phyloP scores from a whole-genome alignment of 371 early-diverging fungal genomes.

The Actinomortierella wolfii region DNA sequence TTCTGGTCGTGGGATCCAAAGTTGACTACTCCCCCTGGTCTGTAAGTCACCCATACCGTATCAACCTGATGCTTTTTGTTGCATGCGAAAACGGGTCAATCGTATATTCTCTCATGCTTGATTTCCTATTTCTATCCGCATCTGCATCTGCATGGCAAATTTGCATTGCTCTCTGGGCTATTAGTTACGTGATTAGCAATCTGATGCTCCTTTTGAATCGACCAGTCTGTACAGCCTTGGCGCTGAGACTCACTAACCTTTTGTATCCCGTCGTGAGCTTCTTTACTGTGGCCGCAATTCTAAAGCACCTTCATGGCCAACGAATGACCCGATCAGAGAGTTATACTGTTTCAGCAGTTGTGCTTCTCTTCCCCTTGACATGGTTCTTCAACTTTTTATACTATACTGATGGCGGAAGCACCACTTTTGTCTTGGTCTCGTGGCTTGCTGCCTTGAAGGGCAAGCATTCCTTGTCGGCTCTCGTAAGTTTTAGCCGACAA shows the following conservation, averaged over 20 bases:
- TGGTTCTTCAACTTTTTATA: constrained; percentile 88
- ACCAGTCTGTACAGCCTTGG: constrained; percentile 51
- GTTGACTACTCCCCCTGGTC: constrained; percentile 95
- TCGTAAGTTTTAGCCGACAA: constrained; percentile 49
- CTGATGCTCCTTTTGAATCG: constrained; percentile 17
- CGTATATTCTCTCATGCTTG: no score
- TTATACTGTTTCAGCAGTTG: constrained; percentile 55
- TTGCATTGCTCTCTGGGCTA: no score
- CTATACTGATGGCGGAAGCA: constrained; percentile 92
- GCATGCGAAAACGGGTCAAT: no score
- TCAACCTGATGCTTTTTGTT: constrained; percentile 3
- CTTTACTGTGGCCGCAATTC: constrained; percentile 49
- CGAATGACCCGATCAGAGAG: constrained; percentile 12
- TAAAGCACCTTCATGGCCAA: constrained; percentile 47
- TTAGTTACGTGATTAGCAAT: constrained; percentile 57
- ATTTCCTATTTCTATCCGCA: no score
- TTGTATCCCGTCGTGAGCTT: constrained; percentile 57
- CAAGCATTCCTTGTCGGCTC: constrained; percentile 55
- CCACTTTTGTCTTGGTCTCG: constrained; percentile 74
- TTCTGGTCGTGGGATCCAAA: constrained; percentile 87
- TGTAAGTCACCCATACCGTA: constrained; percentile 61
- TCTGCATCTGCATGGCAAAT: no score
- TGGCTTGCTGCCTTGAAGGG: constrained; percentile 62
- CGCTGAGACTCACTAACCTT: constrained; percentile 67
- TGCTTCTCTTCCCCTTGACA: constrained; percentile 77